Base-by-base conservation (phyloP, 2,329 filamentous ascomycete genomes). In the Ascochyta rabiei region DNA sequence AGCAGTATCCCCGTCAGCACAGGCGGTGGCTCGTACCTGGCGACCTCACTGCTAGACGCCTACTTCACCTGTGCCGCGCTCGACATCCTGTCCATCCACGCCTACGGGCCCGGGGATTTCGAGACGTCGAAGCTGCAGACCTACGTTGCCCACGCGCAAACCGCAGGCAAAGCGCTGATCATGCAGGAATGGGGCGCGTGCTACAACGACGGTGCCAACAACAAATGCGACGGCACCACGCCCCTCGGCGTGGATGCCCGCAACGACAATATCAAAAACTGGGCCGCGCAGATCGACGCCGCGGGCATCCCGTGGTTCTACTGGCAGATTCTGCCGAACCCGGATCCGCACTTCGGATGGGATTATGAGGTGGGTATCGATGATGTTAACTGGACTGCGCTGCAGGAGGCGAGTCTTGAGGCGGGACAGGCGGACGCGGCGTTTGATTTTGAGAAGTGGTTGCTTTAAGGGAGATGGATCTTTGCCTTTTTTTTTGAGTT, bases 171-270 rank as follows among this genome's bases (percentile, higher is more conserved):
- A 38, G 44, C 43, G 24, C 48, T 56, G 10, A 56, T 56, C 26
- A 52, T 56, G 48, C 53, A 56, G 26, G 53, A 56, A 44, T 52
- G 53, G 53, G 53, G 53, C 18, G 53, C 53, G 0, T 56, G 53
- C 53, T 48, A 52, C 26, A 51, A 48, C 23, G 18, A 52, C n/a
- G 46, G 42, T 1, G 5, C 42, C 5, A 56, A 56, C 33, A 52
- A 56, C 26, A 56, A 56, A 33, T 56, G 53, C 38, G 51, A 51
- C n/a, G 47, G 47, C 13, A 42, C 35, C 6, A 51, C 33, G 6
- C 37, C 47, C 2, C 23, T 56, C 23, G 18, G 37, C n/a, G 21
- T 18, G n/a, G 7, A 16, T 6, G 13, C 46, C 2, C n/a, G 53
- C 2, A 31, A 51, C n/a, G n/a, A 41, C 3, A 56, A 52, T 10